These are phyloP conservation scores for Sphagnum contortum DNA, from an alignment of 225 moss, liverwort and hornwort genomes.

Conservation along the genomic window DNA sequence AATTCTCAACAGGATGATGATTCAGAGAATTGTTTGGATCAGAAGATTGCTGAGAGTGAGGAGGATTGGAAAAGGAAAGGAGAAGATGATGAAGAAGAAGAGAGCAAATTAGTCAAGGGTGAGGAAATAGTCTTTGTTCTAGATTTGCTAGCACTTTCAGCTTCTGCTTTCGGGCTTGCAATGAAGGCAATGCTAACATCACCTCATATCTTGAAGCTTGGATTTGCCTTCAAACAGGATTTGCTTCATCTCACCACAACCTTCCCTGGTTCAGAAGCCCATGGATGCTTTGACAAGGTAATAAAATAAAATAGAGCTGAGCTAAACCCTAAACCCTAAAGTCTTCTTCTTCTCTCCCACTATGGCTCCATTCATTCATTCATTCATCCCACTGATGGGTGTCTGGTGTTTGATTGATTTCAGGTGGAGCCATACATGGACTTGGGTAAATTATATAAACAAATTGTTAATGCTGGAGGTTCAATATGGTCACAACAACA, in stretches of 20 bases:
- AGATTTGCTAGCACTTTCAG: constrained; percentile 68
- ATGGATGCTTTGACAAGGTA: constrained; percentile 92
- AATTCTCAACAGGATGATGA: not conserved
- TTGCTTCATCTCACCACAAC: constrained; percentile 63
- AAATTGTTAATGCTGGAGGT: constrained; percentile 26
- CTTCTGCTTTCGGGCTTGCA: constrained; percentile 38
- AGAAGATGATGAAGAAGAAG: not conserved
- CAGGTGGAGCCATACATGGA: constrained; percentile 98
- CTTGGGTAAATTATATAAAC: constrained; percentile 64
- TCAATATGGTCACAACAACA: constrained; percentile 24
- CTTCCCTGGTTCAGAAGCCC: constrained; percentile 63
- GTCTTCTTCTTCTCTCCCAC: not conserved
- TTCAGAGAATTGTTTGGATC: too few relatives aligned
- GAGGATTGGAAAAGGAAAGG: not conserved
- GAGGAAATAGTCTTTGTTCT: constrained; percentile 75
- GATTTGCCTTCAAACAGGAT: constrained; percentile 90
- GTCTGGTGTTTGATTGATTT: not conserved
- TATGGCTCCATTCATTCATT: not conserved
- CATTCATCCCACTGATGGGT: not conserved
- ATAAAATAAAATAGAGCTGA: not conserved
- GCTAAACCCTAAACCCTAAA: too few relatives aligned
- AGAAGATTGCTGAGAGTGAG: not conserved
- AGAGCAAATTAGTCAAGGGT: constrained; percentile 4
- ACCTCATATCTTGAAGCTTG: constrained; percentile 66
- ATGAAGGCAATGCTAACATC: constrained; percentile 69